Percentiles rank a stretch among this genome's conserved stretches.
These are phyloP conservation scores for Agaricus bisporus DNA, from an alignment of 768 basidiomycete species.

Conservation along the genomic window DNA sequence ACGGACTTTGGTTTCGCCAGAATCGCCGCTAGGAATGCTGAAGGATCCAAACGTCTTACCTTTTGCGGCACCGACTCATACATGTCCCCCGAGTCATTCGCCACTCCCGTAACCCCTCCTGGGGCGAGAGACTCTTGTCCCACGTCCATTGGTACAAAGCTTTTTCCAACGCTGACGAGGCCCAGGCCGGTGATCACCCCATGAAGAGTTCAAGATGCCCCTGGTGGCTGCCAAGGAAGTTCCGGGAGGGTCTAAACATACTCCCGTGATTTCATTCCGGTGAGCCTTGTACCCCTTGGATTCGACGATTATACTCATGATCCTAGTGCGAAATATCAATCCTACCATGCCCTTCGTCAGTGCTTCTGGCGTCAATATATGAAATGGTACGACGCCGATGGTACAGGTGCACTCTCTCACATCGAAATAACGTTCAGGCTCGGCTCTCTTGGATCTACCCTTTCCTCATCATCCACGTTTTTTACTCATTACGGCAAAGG, in stretches of 20 bases:
- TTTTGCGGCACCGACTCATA: constrained; percentile 91
- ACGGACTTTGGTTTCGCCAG: constrained; percentile 98
- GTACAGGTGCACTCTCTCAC: constrained; percentile 65
- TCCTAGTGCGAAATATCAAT: constrained; percentile 85
- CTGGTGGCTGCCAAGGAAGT: constrained; percentile 56
- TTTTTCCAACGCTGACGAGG: constrained; percentile 49
- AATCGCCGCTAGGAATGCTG: constrained; percentile 87
- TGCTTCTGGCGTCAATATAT: constrained; percentile 89
- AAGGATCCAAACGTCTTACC: constrained; percentile 80
- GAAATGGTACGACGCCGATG: constrained; percentile 86
- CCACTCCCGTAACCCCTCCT: constrained; percentile 76
- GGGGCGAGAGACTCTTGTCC: constrained; percentile 95
- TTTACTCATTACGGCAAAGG: constrained; percentile 65
- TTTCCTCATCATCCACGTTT: constrained; percentile 71
- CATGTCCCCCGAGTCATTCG: constrained; percentile 96
- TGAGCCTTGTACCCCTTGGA: constrained; percentile 21
- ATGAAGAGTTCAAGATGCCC: constrained; percentile 73
- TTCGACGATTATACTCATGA: not conserved
- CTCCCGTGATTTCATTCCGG: constrained; percentile 66
- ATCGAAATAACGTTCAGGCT: constrained; percentile 93
- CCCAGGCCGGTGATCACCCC: constrained; percentile 47
- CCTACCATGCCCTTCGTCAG: constrained; percentile 87
- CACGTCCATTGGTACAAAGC: constrained; percentile 88
- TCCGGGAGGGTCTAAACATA: constrained; percentile 68
- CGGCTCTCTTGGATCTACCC: constrained; percentile 92